A percentile compares a stretch with the other conserved stretches of the same genome.
phyloP scores from a whole-genome alignment of 306 rosid genomes.

The Glycyrrhiza uralensis region DNA sequence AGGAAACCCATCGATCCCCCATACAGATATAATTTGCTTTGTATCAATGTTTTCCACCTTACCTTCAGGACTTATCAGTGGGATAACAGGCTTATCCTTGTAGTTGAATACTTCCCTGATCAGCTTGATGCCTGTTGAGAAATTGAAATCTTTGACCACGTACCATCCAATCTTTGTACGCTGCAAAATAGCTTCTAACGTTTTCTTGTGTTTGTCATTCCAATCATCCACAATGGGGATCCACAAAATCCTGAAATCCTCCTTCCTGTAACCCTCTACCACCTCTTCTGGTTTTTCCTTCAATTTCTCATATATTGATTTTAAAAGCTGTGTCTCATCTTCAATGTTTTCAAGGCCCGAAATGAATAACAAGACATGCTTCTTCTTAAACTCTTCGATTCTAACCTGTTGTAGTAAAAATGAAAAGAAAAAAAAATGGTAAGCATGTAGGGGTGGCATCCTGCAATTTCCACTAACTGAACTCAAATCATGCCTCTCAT shows the following conservation, averaged over 20 bases:
- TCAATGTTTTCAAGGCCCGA: slow-evolving; percentile 13
- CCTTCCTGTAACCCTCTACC: slow-evolving; percentile 15
- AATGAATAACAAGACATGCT: slow-evolving; percentile 24
- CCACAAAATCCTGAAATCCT: slow-evolving; percentile 32
- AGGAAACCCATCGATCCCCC: slow-evolving; percentile 34
- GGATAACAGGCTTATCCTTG: background rate
- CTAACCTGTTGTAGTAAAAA: slow-evolving; percentile 5
- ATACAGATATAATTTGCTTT: slow-evolving; percentile 8
- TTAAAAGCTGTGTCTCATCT: slow-evolving; percentile 20
- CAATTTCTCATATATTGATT: background rate
- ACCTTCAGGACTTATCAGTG: slow-evolving; percentile 32
- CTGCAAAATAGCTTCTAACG: background rate
- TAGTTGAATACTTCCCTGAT: background rate
- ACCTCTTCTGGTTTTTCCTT: slow-evolving; percentile 13
- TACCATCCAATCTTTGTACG: slow-evolving; percentile 23
- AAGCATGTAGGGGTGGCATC: background rate
- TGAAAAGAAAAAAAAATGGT: background rate
- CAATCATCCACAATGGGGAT: slow-evolving; percentile 27
- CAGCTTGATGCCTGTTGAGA: background rate
- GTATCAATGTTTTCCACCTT: slow-evolving; percentile 13
- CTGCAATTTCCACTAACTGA: background rate
- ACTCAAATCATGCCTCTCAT: no score
- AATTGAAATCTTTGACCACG: background rate
- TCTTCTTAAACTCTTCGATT: slow-evolving; percentile 18
- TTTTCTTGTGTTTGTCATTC: background rate